Base-by-base conservation (phyloP, 164 flowering plant species). In the Aristolochia fimbriata region DNA sequence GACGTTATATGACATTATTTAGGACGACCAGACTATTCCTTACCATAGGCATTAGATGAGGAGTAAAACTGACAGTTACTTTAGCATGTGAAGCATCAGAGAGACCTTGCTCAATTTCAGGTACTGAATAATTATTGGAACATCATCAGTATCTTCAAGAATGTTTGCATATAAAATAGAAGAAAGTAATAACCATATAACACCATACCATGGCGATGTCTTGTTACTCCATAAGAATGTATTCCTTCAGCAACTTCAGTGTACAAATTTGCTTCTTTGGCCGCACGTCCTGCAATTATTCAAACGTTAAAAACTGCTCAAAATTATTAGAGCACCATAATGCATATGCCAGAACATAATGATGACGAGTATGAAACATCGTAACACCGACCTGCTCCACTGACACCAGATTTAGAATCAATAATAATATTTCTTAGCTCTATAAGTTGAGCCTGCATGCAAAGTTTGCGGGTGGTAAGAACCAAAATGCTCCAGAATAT, bases 11-110 rank as follows among this genome's bases (percentile, higher is more conserved):
- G 10, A 37, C 43, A 27, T 27, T 37, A 10, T 37, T 7, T 6
- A 37, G 43, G 43, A 37, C 4, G 10, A 7, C 9, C 9, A 10
- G 43, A 37, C 12, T 37, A 37, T 37, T 37, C 43, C 43, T 37
- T 78, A 94, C 99, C 99, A 91, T 91, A 55, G 97, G 99, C 87
- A 91, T 88, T 25, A 94, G 76, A 69, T 88, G 93, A 58, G 99
- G 99, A 55, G 96, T 94, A 73, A 91, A 94, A 82, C 97, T 94
- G 68, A 94, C 83, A 21, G 85, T 87, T 23, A 91, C 78, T 76
- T 81, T 82, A 55, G 95, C 71, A 64, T 71, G 43, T 63, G 93
- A 86, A 63, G 75, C 92, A 65, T 82, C 93, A 61, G 90, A 76
- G 55, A 94, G 78, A 51, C 97, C 99, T 76, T 94, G 99, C 74